Evolutionary conservation across 164 flowering plant genomes (phyloP), one percentile per base, ranked within the genome.

Genomic region (Cinnamomum chago): DNA sequence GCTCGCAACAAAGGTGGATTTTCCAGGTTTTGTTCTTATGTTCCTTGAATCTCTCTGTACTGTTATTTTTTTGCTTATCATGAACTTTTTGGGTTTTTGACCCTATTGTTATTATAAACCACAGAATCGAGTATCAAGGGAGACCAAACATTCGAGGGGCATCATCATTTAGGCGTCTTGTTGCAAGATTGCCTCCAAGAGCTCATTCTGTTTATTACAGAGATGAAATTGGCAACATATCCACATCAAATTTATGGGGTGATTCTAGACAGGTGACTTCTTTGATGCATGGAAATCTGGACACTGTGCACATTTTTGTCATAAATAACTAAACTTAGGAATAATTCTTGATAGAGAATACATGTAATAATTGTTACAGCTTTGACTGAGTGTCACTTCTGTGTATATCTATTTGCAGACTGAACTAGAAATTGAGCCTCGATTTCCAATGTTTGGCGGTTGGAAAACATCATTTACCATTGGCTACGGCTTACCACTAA

Each of bases 371-470:
- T 69, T 69, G 23, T 10, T 76, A 27, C 12, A 20, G 5, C 25
- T 72, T 15, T 58, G 28, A 22, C n/a, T 58, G 51, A 33, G 58
- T 24, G 50, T 81, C 28, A 51, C 68, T 60, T 50, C 6, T 4
- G 17, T 24, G 72, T 40, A 35, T 72, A 58, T 25, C 50, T 72
- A 15, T 67, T 65, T 88, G 85, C 97, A 92, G 98, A 94, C 95
- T 3, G 90, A 92, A 75, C 82, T 94, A 80, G 84, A 84, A 79
- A 86, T 96, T 81, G 98, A 92, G 81, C 99, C 98, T 50, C 85
- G 98, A 52, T 96, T 83, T 81, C 99, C 99, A 12, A 79, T 96
- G 90, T 88, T 94, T 84, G 97, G 99, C 74, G 98, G 99, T 28
- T 96, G 99, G 98, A 90, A 81, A 84, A 92, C 97, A 76, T 70